phyloP scores from a whole-genome alignment of 495 filamentous ascomycete genomes.

The Aspergillus indologenus region DNA sequence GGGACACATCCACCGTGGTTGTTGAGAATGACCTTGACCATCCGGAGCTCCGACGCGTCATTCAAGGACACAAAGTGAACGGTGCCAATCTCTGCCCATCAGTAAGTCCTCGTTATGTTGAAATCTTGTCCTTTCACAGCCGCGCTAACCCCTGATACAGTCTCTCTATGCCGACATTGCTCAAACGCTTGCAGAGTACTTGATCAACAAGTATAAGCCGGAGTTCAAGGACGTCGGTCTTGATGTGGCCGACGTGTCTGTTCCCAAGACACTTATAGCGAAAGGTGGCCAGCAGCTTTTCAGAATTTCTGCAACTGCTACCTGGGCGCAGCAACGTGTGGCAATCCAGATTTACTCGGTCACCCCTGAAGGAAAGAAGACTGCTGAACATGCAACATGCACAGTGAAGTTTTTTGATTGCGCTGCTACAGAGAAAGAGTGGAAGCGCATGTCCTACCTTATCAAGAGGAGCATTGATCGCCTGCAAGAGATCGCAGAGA shows the following conservation, averaged over 20 bases:
- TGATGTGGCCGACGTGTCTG: conserved; percentile 62
- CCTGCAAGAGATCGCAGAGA: conserved; percentile 28
- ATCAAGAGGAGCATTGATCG: conserved; percentile 47
- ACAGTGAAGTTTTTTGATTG: conserved; percentile 41
- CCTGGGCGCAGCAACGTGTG: conserved; percentile 30
- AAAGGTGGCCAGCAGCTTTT: conserved; percentile 50
- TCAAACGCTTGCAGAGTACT: conserved; percentile 67
- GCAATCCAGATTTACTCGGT: conserved; percentile 41
- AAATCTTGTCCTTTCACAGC: background rate
- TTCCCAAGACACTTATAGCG: conserved; percentile 69
- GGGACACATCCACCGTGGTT: conserved; percentile 52
- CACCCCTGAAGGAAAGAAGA: conserved; percentile 44
- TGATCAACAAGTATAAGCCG: conserved; percentile 54
- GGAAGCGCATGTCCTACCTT: conserved; percentile 46
- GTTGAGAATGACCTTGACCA: conserved; percentile 66
- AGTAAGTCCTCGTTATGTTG: conserved; percentile 30
- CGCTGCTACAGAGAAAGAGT: conserved; percentile 31
- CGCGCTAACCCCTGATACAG: conserved; percentile 23
- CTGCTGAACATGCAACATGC: conserved; percentile 50
- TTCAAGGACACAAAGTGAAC: conserved; percentile 73
- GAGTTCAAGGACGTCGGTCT: conserved; percentile 23
- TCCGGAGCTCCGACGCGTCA: conserved; percentile 56
- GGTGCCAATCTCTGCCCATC: conserved; percentile 55
- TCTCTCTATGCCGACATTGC: conserved; percentile 77
- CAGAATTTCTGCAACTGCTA: conserved; percentile 36